These are phyloP conservation scores for Didymella sp. DNA, from an alignment of 2,329 filamentous ascomycete species.

Conservation along the genomic window DNA sequence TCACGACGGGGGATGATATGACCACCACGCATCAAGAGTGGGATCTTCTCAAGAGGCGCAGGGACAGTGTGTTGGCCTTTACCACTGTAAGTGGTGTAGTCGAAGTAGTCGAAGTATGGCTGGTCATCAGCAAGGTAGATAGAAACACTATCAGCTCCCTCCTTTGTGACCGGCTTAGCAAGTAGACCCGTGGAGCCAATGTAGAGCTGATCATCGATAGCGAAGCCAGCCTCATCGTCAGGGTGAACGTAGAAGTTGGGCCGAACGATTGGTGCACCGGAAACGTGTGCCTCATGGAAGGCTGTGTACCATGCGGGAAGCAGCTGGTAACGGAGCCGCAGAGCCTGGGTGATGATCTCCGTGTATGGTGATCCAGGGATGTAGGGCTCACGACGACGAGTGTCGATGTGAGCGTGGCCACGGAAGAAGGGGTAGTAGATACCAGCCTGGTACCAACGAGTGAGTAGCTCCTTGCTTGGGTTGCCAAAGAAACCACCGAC, in stretches of 20 bases:
- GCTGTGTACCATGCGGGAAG: conserved; percentile 96
- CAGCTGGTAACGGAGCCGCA: conserved; percentile 87
- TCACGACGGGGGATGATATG: conserved; percentile 93
- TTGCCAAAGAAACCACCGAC: conserved; percentile 99
- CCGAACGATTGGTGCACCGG: conserved; percentile 85
- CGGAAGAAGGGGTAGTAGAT: conserved; percentile 99
- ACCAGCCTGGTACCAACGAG: conserved; percentile 95
- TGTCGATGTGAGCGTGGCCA: conserved; percentile 94
- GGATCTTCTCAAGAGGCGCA: conserved; percentile 85
- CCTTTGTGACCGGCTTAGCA: conserved; percentile 86
- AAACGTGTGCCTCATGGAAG: conserved; percentile 85
- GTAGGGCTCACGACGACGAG: conserved; percentile 92
- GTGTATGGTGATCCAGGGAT: conserved; percentile 84
- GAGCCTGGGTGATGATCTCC: conserved; percentile 82
- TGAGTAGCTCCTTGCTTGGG: conserved; percentile 87
- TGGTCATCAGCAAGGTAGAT: conserved; percentile 90
- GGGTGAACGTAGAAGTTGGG: conserved; percentile 96
- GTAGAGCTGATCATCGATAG: conserved; percentile 91
- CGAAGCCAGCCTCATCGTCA: conserved; percentile 83
- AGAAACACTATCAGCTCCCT: conserved; percentile 74
- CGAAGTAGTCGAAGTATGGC: conserved; percentile 95
- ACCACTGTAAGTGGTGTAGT: conserved; percentile 76
- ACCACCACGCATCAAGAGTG: conserved; percentile 89
- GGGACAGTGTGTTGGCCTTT: conserved; percentile 75
- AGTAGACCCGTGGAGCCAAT: conserved; percentile 86